phyloP scores from a whole-genome alignment of 192 early-diverging fungal species.

The Phycomyces nitens region DNA sequence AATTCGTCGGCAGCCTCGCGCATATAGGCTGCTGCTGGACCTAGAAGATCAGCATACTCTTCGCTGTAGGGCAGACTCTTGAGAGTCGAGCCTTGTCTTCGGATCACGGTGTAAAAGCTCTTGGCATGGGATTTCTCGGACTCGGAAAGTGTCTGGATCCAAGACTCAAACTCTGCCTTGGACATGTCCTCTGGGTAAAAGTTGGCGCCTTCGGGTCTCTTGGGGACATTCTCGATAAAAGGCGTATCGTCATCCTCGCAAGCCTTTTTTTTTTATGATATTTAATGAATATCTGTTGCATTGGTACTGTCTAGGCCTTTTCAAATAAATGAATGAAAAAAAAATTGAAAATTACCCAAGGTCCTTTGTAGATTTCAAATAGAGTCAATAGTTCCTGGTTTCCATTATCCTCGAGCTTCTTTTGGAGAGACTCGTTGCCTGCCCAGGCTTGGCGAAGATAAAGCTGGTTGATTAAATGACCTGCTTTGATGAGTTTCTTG shows the following conservation, averaged over 20 bases:
- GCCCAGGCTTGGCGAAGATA: constrained; percentile 68
- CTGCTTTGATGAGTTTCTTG: constrained; percentile 56
- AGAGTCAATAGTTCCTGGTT: constrained; percentile 39
- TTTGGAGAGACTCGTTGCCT: constrained; percentile 50
- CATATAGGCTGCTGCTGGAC: constrained; percentile 50
- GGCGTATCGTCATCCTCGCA: constrained; percentile 48
- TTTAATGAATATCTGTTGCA: background rate
- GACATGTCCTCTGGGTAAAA: constrained; percentile 74
- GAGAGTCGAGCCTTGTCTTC: constrained; percentile 40
- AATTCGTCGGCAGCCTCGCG: constrained; percentile 55
- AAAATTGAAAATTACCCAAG: constrained; percentile 49
- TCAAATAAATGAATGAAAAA: background rate
- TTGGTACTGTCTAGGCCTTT: background rate
- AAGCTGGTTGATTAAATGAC: constrained; percentile 55
- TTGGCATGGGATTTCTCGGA: constrained; percentile 50
- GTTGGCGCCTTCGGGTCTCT: constrained; percentile 54
- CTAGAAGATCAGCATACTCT: constrained; percentile 55
- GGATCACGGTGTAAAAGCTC: constrained; percentile 62
- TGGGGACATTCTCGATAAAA: constrained; percentile 44
- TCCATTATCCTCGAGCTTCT: constrained; percentile 42
- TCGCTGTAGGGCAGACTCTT: constrained; percentile 49
- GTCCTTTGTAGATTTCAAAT: constrained; percentile 65
- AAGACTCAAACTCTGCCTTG: constrained; percentile 55
- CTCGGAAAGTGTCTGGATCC: constrained; percentile 44
- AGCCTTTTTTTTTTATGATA: constrained; percentile 14